Percentiles rank a stretch among this genome's conserved stretches.
phyloP scores from a whole-genome alignment of 495 filamentous ascomycete species.

The Neurospora sp. region DNA sequence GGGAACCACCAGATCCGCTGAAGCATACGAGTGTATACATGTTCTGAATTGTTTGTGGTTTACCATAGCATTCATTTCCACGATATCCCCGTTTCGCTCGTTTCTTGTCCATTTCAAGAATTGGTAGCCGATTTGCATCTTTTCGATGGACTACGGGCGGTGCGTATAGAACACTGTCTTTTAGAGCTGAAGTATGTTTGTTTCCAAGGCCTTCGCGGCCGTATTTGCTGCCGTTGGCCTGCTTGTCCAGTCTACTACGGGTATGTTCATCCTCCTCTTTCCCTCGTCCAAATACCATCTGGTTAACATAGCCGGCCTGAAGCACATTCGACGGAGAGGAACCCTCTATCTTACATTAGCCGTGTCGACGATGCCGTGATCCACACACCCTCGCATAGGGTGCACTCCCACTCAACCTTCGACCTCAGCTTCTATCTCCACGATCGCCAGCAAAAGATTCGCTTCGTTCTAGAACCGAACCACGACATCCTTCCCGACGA shows the following conservation, averaged over 20 bases:
- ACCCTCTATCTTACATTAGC: conserved; percentile 64
- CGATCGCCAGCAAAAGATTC: conserved; percentile 54
- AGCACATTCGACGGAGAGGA: conserved; percentile 66
- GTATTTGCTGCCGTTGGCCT: conserved; percentile 19
- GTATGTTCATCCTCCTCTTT: conserved; percentile 8
- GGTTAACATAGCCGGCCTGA: conserved; percentile 5
- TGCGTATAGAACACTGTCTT: not conserved
- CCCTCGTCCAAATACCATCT: not conserved
- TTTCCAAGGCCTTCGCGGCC: conserved; percentile 25
- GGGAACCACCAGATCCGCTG: not conserved
- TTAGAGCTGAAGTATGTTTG: conserved; percentile 18
- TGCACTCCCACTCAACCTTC: conserved; percentile 71
- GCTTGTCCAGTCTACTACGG: conserved; percentile 20
- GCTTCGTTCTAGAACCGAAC: conserved; percentile 79
- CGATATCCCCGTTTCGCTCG: not conserved
- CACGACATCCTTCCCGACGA: conserved; percentile 76
- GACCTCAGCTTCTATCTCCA: conserved; percentile 72
- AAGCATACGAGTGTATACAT: not conserved
- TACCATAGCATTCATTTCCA: not conserved
- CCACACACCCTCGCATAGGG: conserved; percentile 64
- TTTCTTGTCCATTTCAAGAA: not conserved
- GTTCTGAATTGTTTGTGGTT: not conserved
- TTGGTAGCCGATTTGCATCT: not conserved
- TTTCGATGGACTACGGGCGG: not conserved
- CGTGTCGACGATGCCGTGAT: conserved; percentile 66